Base-by-base conservation (phyloP, 2,329 filamentous ascomycete genomes). In the Chaetomium sp. region DNA sequence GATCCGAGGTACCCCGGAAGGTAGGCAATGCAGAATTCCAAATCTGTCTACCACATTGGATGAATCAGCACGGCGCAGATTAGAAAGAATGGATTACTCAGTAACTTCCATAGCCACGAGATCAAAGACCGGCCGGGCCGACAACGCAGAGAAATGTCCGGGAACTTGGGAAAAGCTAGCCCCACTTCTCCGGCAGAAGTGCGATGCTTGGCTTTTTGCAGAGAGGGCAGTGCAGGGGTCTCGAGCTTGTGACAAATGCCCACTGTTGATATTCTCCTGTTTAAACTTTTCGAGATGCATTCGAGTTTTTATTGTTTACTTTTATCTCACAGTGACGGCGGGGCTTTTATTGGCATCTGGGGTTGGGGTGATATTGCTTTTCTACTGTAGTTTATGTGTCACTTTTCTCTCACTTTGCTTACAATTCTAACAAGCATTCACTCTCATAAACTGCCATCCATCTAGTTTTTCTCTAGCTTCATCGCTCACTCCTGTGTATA, bases 21-120 rank as follows among this genome's bases (percentile, higher is more conserved):
- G 38, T 38, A 23, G n/a, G 31, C 16, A 56, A 57, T 47, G 2
- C 35, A 12, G 23, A 21, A 51, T 51, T 60, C 45, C 57, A 60
- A 51, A 51, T 60, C 47, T 27, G 47, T 25, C 16, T 27, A 49
- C 47, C 35, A 5, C 45, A 13, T 50, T 0, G 57, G 29, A 38
- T 59, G 57, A 59, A 38, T 59, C 45, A 51, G 57, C 57, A 23
- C 53, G 12, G 8, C 0, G 29, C 38, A 8, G 23, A 10, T 31
- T 29, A 13, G n/a, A 31, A 19, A 21, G 25, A 31, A 29, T 21
- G 6, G 25, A 29, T 4, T 33, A 31, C 27, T 51, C 45, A 50
- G 45, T 59, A 50, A 59, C 38, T 42, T 29, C n/a, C 35, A 16
- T 16, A 16, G 57, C 57, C 35, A 9, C 29, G n/a, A 47, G 45